Percentiles rank a stretch among this genome's conserved stretches.
Conservation (phyloP, 1,284 basidiomycete species). For the Moniliophthora roreri region DNA sequence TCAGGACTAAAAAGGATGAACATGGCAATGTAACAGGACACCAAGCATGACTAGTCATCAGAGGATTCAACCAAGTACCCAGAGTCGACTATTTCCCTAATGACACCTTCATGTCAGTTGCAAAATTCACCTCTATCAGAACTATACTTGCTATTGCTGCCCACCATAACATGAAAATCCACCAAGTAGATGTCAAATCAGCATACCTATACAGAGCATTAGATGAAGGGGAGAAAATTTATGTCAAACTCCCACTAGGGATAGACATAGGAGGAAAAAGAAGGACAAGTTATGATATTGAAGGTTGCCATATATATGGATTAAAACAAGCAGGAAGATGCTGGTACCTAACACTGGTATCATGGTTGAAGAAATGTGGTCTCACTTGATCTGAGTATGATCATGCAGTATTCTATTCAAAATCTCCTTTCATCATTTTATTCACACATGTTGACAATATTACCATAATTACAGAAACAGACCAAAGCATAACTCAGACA, state of each 20-base stretch:
- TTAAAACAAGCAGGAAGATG: neutral
- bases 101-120: slow-evolving; percentile 2
- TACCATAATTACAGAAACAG: neutral
- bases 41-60: neutral
- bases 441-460: neutral
- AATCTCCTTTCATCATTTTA: neutral
- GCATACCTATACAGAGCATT: slow-evolving; percentile 1
- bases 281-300: neutral
- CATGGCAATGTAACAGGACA: neutral
- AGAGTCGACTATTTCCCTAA: neutral
- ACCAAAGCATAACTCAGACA: neutral
- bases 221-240: neutral
- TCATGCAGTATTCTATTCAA: neutral
- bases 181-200: slow-evolving; percentile 4
- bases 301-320: neutral
- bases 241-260: slow-evolving; percentile 8
- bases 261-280: slow-evolving; percentile 3
- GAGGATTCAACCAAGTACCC: slow-evolving; percentile 4
- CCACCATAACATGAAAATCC: slow-evolving; percentile 21
- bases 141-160: slow-evolving; percentile 23
- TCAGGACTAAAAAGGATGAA: neutral
- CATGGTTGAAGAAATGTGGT: neutral
- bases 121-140: slow-evolving; percentile 12
- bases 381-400: neutral
- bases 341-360: neutral